Evolutionary conservation across 805 yeast species (phyloP).

Genomic region (Yarrowia keelungensis): DNA sequence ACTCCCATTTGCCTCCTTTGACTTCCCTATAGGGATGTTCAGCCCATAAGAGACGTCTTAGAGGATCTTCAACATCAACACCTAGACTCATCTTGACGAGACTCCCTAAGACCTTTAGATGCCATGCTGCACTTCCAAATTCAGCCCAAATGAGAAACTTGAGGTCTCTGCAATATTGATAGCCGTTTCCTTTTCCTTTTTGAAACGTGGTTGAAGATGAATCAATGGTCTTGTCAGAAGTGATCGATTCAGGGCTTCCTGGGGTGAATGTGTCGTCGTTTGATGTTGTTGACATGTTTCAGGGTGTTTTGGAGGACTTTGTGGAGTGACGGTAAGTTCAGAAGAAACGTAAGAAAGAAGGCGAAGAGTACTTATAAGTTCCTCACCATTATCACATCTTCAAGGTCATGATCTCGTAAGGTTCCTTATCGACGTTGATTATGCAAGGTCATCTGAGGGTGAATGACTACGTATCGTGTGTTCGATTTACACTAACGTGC

Average conservation of each 20-base stretch:
- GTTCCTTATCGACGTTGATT: not conserved
- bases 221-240: no score
- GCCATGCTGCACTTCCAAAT: not conserved
- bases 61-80: not conserved
- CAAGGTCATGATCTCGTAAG: not conserved
- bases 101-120: not conserved
- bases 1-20: not conserved
- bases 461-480: no score
- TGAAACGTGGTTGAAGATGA: not conserved
- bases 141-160: not conserved
- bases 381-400: not conserved
- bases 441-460: not conserved
- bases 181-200: not conserved
- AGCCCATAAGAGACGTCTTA: not conserved
- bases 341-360: no score
- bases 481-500: no score
- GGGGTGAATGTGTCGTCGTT: no score
- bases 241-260: no score
- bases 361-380: no score
- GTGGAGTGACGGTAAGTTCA: no score
- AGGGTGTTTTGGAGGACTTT: no score
- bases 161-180: not conserved
- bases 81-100: not conserved
- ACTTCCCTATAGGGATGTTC: not conserved
- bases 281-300: no score